Evolutionary conservation across 805 yeast species (phyloP), one percentile per base, ranked within the genome.

Genomic region (Saccharomycopsis fermentans): DNA sequence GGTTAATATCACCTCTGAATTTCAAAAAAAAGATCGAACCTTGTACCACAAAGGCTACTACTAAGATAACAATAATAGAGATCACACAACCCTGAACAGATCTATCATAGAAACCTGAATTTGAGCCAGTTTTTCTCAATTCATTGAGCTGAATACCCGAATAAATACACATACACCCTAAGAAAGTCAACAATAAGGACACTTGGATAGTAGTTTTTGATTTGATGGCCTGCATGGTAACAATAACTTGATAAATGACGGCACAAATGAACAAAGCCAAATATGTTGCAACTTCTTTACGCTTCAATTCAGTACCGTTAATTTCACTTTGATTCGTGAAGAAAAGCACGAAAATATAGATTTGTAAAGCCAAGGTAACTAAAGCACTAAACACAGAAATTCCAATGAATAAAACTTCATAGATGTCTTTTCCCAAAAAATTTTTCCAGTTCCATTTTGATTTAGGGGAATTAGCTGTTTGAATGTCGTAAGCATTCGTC

Each of bases 181-280:
- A 72, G 58, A 74, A 74, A 17, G 66, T 39, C 54, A 73, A 67
- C 27, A 74, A 65, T 63, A 70, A 65, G 11, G 69, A 59, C n/a
- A 74, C 63, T 17, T 73, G 65, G 57, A 74, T 65, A 65, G 74
- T 65, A 58, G 73, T 72, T 57, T 71, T 68, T 4, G 72, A 65
- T 24, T 58, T 59, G 14, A 74, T 62, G 2, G 75, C 77, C 12
- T 73, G 60, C 2, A 66, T 32, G 4, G 77, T 71, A 36, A 74
- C 64, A 6, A 68, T 55, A 19, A 73, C 64, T 59, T 74, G 77
- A 64, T 70, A 74, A 14, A 74, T 37, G n/a, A 70, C 71, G 6
- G 77, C 74, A 62, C 74, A 73, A 21, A 74, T 73, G 62, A 73
- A 74, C n/a, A 74, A 65, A 1, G 77, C 71, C 51, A 74, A 63